These are phyloP conservation scores for Rhypophila decipiens DNA, from an alignment of 495 filamentous ascomycete species.

Conservation along the genomic window DNA sequence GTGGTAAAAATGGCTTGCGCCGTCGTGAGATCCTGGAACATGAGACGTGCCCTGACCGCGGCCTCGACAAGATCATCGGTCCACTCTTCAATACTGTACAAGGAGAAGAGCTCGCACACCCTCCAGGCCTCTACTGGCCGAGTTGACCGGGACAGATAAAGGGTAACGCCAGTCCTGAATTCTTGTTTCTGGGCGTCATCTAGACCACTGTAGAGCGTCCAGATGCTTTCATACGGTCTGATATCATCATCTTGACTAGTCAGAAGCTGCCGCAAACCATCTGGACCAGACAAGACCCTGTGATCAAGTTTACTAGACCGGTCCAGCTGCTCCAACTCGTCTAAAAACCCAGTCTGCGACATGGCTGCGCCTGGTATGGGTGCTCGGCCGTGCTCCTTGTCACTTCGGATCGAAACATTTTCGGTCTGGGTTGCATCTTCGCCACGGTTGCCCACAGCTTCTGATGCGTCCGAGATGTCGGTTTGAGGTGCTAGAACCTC, in stretches of 20 bases:
- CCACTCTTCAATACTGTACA: constrained; percentile 13
- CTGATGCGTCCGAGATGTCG: too few species aligned
- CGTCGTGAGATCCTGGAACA: constrained; percentile 6
- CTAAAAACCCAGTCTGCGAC: too few species aligned
- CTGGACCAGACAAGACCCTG: background rate
- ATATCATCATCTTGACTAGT: background rate
- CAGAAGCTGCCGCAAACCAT: constrained; percentile 4
- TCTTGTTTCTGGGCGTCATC: constrained; percentile 4
- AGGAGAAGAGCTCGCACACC: constrained; percentile 16
- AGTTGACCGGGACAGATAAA: constrained; percentile 17
- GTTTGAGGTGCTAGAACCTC: too few species aligned
- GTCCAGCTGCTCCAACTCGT: too few species aligned
- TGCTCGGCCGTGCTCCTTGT: too few species aligned
- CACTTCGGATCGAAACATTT: too few species aligned
- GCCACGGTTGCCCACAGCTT: too few species aligned
- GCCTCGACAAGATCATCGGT: constrained; percentile 15
- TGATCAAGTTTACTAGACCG: background rate
- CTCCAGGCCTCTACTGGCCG: constrained; percentile 19
- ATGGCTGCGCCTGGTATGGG: too few species aligned
- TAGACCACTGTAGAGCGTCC: constrained; percentile 18
- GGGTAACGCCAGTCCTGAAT: constrained; percentile 12
- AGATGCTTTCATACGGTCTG: constrained; percentile 19
- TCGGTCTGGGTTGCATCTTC: too few species aligned
- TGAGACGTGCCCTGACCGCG: constrained; percentile 19
- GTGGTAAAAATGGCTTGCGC: constrained; percentile 16